These are phyloP conservation scores for Tuber magnatum DNA, from an alignment of 495 filamentous ascomycete genomes.

Conservation along the genomic window DNA sequence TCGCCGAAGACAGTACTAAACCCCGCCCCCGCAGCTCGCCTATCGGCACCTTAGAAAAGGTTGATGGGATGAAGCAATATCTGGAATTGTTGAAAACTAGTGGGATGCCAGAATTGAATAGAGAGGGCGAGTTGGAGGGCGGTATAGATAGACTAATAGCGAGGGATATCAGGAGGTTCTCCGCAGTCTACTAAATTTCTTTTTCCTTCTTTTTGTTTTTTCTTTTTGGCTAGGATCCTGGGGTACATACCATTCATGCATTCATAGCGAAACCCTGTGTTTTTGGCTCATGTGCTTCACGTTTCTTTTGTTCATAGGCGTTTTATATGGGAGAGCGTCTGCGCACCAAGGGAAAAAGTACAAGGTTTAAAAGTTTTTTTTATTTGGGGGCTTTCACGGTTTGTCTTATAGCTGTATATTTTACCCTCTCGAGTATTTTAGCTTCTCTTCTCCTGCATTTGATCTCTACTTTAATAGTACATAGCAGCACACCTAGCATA, in stretches of 20 bases:
- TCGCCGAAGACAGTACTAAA: conserved; percentile 15
- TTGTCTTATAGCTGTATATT: not conserved
- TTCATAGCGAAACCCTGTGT: not conserved
- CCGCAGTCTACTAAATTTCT: conserved; percentile 27
- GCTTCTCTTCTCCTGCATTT: not conserved
- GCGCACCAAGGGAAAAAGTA: not conserved
- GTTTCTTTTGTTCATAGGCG: not conserved
- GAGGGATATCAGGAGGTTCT: conserved; percentile 34
- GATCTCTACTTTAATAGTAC: not conserved
- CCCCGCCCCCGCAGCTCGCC: conserved; percentile 27
- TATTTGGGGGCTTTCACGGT: not conserved
- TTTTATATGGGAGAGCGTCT: not conserved
- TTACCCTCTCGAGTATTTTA: not conserved
- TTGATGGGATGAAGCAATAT: conserved; percentile 24
- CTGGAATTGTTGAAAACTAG: conserved; percentile 21
- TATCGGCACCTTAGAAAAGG: conserved; percentile 7
- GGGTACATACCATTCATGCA: not conserved
- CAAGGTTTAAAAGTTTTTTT: not conserved
- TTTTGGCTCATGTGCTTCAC: not conserved
- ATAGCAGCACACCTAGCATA: not conserved
- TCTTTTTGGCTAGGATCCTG: not conserved
- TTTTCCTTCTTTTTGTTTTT: conserved; percentile 7
- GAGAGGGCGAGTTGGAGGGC: conserved; percentile 30
- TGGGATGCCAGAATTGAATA: conserved; percentile 33
- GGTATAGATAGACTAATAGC: conserved; percentile 33